These are phyloP conservation scores for Colletotrichum spaethianum DNA, from an alignment of 2,329 filamentous ascomycete species.

Conservation along the genomic window DNA sequence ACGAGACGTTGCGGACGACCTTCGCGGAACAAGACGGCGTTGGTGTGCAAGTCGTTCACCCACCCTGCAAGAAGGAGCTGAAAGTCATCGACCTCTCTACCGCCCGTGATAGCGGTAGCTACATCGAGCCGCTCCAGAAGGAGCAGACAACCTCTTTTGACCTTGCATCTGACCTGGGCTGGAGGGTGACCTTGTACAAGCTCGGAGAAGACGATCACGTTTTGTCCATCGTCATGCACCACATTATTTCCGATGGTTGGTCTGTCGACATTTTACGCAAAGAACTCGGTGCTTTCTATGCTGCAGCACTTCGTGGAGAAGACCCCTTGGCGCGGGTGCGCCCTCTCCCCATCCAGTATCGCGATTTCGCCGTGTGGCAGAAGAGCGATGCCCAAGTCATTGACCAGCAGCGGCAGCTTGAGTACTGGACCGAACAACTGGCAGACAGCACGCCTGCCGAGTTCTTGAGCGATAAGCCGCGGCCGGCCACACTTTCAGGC, in stretches of 20 bases:
- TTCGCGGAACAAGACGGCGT: neutral
- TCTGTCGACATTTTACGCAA: constrained; percentile 45
- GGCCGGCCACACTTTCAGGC: constrained; percentile 18
- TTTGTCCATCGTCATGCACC: constrained; percentile 48
- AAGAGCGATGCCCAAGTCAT: constrained; percentile 35
- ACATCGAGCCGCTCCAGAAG: neutral
- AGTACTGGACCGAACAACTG: constrained; percentile 45
- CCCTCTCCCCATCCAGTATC: constrained; percentile 46
- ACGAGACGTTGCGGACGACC: constrained; percentile 10
- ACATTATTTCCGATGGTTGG: constrained; percentile 49
- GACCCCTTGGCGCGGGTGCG: constrained; percentile 37
- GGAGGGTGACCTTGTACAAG: constrained; percentile 41
- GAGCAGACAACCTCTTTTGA: constrained; percentile 46
- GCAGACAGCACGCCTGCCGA: constrained; percentile 31
- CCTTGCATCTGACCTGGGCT: constrained; percentile 43
- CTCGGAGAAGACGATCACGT: constrained; percentile 42
- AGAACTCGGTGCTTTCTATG: constrained; percentile 45
- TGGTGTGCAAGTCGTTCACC: constrained; percentile 26
- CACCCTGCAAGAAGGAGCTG: constrained; percentile 6
- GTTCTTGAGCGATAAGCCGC: constrained; percentile 26
- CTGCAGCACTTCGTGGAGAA: constrained; percentile 32
- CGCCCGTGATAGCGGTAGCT: neutral
- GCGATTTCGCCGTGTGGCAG: constrained; percentile 46
- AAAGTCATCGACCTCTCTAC: constrained; percentile 6
- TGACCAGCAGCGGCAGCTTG: constrained; percentile 42